phyloP scores from a whole-genome alignment of 2,329 filamentous ascomycete species.

The Aspergillus eucalypticola region DNA sequence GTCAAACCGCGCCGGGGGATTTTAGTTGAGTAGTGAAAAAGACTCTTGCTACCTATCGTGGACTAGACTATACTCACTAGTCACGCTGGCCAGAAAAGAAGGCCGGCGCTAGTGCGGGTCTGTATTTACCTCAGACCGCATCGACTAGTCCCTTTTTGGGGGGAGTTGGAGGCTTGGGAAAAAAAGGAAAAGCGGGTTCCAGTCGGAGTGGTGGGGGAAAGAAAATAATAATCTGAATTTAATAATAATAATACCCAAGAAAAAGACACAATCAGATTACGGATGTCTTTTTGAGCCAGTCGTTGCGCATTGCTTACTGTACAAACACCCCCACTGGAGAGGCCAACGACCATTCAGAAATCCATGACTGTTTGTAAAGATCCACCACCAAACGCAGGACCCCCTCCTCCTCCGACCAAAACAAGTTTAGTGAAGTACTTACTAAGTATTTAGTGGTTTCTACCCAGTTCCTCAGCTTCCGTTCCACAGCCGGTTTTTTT shows the following conservation, averaged over 20 bases:
- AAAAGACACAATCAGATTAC: no score
- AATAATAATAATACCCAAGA: background rate
- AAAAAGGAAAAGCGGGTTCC: slow-evolving; percentile 13
- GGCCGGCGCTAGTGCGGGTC: slow-evolving; percentile 11
- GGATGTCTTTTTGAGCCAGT: slow-evolving; percentile 15
- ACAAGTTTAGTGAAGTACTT: background rate
- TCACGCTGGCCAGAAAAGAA: slow-evolving; percentile 5
- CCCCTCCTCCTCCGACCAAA: background rate
- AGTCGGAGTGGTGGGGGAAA: slow-evolving; percentile 19
- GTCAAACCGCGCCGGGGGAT: no score
- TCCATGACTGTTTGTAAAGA: background rate
- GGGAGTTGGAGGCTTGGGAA: slow-evolving; percentile 9
- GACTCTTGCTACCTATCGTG: background rate
- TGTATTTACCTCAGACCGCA: slow-evolving; percentile 14
- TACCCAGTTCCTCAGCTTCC: slow-evolving; percentile 5
- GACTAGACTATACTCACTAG: background rate
- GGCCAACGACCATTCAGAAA: slow-evolving; percentile 2
- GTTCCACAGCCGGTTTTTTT: background rate
- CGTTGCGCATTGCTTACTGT: slow-evolving; percentile 13
- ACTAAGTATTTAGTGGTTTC: slow-evolving; percentile 11
- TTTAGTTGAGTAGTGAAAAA: background rate
- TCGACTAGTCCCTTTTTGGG: background rate
- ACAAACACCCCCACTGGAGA: slow-evolving; percentile 6
- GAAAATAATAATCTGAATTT: background rate
- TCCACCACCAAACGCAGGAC: background rate